Evolutionary conservation across 1,139 yeast species (phyloP), one percentile per base, ranked within the genome.

Genomic region (Debaryomyces psychrophilus): DNA sequence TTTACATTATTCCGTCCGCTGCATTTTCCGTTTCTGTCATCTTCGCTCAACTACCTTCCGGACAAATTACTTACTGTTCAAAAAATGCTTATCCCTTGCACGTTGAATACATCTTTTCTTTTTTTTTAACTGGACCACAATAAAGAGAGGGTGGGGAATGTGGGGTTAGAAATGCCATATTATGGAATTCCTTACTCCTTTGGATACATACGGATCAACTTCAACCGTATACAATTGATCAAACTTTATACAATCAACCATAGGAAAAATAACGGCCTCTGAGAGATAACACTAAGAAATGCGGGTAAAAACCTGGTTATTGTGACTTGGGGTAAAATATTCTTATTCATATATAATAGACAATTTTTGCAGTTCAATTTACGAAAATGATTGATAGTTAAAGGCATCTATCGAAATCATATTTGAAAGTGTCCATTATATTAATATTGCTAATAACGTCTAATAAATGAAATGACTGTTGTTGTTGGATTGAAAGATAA

Each of bases 401-500:
- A 28, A 15, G 12, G 31, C 22, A 20, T 20, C 5, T 20, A 20
- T 5, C 22, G 4, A 5, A 20, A 20, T 5, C 5, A 20, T n/a
- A n/a, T n/a, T n/a, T n/a, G n/a, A n/a, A n/a, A n/a, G n/a, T n/a
- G n/a, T n/a, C n/a, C n/a, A n/a, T n/a, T n/a, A n/a, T n/a, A n/a
- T n/a, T 20, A 20, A 20, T 20, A 20, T 20, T 20, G 5, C 22
- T 20, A 4, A 4, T 20, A 12, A 28, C n/a, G 12, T 12, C 8
- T 20, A 18, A 27, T n/a, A 7, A 28, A 37, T 37, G 20, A 20
- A n/a, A 34, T 34, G 27, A 20, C 22, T n/a, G 27, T 8, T 20
- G 8, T 15, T n/a, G 15, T 29, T 31, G 27, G 28, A 22, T 31
- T 29, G 8, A 20, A 31, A n/a, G 48, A 46, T 27, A 38, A 25